phyloP scores from a whole-genome alignment of 1,284 basidiomycete species.

The Polyporus tsugae region DNA sequence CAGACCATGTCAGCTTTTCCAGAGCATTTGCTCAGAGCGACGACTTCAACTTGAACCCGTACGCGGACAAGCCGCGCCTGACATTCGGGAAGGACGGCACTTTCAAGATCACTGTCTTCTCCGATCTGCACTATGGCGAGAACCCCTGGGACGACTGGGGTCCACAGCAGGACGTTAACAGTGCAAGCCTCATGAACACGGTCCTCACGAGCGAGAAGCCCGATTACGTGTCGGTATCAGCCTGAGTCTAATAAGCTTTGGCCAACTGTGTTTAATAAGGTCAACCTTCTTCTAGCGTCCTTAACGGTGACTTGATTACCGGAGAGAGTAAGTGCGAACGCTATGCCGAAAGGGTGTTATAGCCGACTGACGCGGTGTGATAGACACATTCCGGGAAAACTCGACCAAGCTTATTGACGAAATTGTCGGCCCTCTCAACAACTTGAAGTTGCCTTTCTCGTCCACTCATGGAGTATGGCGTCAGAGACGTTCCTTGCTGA shows the following conservation, averaged over 20 bases:
- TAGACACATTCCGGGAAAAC: conserved; percentile 64
- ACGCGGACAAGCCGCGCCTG: conserved; percentile 39
- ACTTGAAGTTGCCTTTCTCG: conserved; percentile 44
- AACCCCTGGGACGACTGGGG: conserved; percentile 76
- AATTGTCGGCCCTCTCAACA: conserved; percentile 46
- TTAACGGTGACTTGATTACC: conserved; percentile 73
- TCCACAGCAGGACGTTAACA: conserved; percentile 67
- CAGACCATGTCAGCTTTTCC: background rate
- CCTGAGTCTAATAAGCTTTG: background rate
- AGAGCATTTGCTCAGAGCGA: conserved; percentile 1
- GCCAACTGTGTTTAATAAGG: background rate
- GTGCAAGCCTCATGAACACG: conserved; percentile 59
- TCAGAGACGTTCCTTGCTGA: conserved; percentile 5
- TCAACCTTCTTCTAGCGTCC: conserved; percentile 40
- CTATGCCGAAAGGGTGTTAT: background rate
- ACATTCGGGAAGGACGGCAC: conserved; percentile 53
- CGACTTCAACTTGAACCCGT: conserved; percentile 35
- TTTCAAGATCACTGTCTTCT: conserved; percentile 74
- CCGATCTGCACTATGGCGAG: conserved; percentile 74
- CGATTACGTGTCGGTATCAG: conserved; percentile 64
- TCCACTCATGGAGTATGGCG: conserved; percentile 59
- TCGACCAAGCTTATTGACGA: conserved; percentile 43
- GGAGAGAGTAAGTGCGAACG: conserved; percentile 59
- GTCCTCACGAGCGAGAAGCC: conserved; percentile 62
- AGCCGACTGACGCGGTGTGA: background rate